Conservation (phyloP, 2,329 filamentous ascomycete species). For the Penicillium frequentans region DNA sequence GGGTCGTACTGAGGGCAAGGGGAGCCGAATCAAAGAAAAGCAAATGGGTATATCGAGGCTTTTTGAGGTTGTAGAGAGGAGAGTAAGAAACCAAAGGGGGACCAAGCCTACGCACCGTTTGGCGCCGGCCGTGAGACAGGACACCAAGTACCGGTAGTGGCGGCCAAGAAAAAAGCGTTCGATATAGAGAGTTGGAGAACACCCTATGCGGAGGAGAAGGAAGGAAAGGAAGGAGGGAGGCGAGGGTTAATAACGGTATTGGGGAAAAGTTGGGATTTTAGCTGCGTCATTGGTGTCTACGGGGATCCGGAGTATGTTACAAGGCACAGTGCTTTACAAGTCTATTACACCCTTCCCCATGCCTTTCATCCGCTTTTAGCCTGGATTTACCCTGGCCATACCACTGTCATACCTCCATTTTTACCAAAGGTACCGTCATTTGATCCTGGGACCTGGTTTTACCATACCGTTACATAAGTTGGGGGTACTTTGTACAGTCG, state of each 20-base stretch:
- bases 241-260: constrained; percentile 23
- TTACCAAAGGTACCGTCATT: not conserved
- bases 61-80: constrained; percentile 18
- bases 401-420: not conserved
- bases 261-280: constrained; percentile 21
- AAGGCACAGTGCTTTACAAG: not conserved
- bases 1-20: constrained; percentile 9
- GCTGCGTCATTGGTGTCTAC: constrained; percentile 19
- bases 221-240: constrained; percentile 15
- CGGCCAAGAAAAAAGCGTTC: constrained; percentile 42
- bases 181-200: constrained; percentile 33
- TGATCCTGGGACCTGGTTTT: not conserved
- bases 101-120: constrained; percentile 48
- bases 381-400: not conserved
- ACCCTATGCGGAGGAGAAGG: constrained; percentile 19
- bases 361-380: not conserved
- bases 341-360: not conserved
- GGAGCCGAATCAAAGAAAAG: constrained; percentile 16
- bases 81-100: constrained; percentile 29
- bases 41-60: constrained; percentile 16
- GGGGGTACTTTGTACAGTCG: not conserved
- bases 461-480: not conserved
- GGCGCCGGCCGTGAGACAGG: constrained; percentile 48
- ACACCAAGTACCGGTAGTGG: constrained; percentile 48
- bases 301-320: constrained; percentile 16